phyloP scores from a whole-genome alignment of 371 early-diverging fungal species.

The Mortierella sp. region DNA sequence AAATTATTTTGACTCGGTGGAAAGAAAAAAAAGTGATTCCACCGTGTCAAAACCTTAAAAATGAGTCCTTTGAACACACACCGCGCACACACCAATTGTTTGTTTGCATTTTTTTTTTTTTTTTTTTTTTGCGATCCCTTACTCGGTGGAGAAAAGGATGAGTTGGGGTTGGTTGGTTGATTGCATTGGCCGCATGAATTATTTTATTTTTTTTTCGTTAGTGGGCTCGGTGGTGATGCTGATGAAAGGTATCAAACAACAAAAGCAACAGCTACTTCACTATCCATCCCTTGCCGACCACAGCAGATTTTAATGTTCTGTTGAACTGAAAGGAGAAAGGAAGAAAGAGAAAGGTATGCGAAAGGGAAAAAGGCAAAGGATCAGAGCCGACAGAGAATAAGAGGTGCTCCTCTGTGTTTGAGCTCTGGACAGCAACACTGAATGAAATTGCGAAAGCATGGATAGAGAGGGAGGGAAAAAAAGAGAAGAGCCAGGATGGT shows the following conservation, averaged over 20 bases:
- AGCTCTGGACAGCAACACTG: background rate
- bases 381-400: background rate
- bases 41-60: slow-evolving; percentile 12
- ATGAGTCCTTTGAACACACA: background rate
- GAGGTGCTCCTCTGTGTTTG: background rate
- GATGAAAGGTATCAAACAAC: background rate
- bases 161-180: background rate
- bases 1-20: slow-evolving; percentile 14
- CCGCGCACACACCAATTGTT: slow-evolving; percentile 8
- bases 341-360: background rate
- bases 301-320: background rate
- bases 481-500: background rate
- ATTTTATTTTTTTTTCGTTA: background rate
- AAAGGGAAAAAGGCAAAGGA: background rate
- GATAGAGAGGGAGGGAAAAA: background rate
- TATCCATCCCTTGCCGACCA: background rate
- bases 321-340: background rate
- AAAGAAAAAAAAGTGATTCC: background rate
- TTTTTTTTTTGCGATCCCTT: background rate
- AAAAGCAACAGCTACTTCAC: background rate
- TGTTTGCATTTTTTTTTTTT: background rate
- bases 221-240: slow-evolving; percentile 1
- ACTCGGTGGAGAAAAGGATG: background rate
- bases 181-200: background rate
- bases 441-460: background rate